Conservation (phyloP, 2,329 filamentous ascomycete genomes). For the Chrysoporthe deuterocubensis region DNA sequence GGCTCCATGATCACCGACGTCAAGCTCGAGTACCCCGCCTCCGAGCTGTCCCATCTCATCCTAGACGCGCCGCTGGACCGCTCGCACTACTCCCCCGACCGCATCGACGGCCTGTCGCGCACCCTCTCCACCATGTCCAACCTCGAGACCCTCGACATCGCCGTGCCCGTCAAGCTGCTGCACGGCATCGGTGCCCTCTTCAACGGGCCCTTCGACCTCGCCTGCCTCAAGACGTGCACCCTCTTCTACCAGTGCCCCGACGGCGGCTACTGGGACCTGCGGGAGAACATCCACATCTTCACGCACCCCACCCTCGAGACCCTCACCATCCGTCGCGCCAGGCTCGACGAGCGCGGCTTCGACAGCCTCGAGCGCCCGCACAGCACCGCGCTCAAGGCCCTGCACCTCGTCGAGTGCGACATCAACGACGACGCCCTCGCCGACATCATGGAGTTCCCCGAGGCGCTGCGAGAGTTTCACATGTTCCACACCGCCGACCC, state of each 20-base stretch:
- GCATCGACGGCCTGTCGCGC: conserved; percentile 49
- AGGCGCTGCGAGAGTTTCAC: conserved; percentile 50
- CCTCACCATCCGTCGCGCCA: conserved; percentile 49
- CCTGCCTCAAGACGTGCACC: conserved; percentile 50
- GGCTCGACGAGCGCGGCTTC: conserved; percentile 51
- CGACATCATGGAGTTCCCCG: conserved; percentile 49
- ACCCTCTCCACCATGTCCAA: conserved; percentile 56
- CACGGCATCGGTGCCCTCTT: conserved; percentile 54
- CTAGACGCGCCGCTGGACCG: conserved; percentile 43
- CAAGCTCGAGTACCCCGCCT: conserved; percentile 49
- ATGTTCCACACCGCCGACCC: conserved; percentile 50
- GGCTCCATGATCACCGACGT: conserved; percentile 52
- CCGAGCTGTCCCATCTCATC: conserved; percentile 47
- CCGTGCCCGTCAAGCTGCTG: conserved; percentile 48
- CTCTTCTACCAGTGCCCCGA: conserved; percentile 51
- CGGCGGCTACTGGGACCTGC: conserved; percentile 53
- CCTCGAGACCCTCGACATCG: conserved; percentile 50
- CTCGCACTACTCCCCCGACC: conserved; percentile 38
- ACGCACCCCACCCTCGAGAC: conserved; percentile 53
- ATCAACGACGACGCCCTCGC: conserved; percentile 50
- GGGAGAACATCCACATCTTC: conserved; percentile 57
- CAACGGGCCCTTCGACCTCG: conserved; percentile 55
- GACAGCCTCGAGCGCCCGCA: conserved; percentile 53
- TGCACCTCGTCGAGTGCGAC: conserved; percentile 55
- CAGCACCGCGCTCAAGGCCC: conserved; percentile 47